phyloP scores from a whole-genome alignment of 2,329 filamentous ascomycete species.

The Lachnellula willkommii region DNA sequence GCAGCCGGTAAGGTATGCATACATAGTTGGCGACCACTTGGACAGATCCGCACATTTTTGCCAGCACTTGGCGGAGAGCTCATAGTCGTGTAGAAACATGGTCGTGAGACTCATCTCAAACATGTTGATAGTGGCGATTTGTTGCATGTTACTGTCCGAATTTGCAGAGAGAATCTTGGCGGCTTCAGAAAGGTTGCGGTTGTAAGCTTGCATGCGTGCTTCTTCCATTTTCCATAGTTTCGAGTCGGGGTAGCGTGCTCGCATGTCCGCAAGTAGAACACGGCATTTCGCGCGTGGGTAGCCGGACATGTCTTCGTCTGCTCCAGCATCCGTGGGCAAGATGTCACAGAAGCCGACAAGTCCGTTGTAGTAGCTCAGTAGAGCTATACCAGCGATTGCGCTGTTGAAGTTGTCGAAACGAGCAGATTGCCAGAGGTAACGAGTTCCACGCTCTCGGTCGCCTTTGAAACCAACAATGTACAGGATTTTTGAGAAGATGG shows the following conservation, averaged over 20 bases:
- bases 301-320: conserved; percentile 53
- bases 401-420: conserved; percentile 85
- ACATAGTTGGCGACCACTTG: conserved; percentile 84
- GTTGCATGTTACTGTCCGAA: conserved; percentile 69
- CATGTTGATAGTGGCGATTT: conserved; percentile 76
- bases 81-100: conserved; percentile 75
- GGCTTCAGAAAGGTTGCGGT: conserved; percentile 61
- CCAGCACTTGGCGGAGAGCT: conserved; percentile 68
- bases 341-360: conserved; percentile 86
- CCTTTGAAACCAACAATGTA: conserved; percentile 88
- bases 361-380: conserved; percentile 84
- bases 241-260: conserved; percentile 71
- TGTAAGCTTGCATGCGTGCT: conserved; percentile 66
- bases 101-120: conserved; percentile 78
- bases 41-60: conserved; percentile 71
- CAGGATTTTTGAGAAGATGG: conserved; percentile 79
- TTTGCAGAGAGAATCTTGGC: conserved; percentile 58
- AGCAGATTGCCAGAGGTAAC: conserved; percentile 86
- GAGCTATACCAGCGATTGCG: conserved; percentile 75
- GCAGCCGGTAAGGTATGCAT: conserved; percentile 80
- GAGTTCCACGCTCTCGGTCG: conserved; percentile 74
- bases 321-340: conserved; percentile 57
- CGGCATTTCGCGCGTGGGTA: conserved; percentile 67
- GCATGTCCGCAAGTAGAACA: conserved; percentile 67
- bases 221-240: conserved; percentile 86